phyloP scores from a whole-genome alignment of 2,329 filamentous ascomycete genomes.

The Sporothrix dimorphospora region DNA sequence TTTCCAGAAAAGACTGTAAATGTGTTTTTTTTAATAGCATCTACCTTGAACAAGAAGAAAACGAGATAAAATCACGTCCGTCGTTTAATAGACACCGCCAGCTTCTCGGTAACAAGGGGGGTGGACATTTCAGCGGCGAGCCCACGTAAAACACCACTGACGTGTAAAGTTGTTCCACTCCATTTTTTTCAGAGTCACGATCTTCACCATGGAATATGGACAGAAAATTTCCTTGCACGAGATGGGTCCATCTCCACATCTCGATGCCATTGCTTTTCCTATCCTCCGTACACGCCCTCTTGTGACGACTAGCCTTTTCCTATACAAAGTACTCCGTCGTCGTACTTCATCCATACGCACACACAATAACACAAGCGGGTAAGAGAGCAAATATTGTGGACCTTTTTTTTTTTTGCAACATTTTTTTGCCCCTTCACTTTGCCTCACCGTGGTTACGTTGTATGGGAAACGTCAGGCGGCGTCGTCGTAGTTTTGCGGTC shows the following conservation, averaged over 20 bases:
- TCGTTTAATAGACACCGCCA: not conserved
- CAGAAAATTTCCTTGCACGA: not conserved
- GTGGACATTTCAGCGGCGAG: not conserved
- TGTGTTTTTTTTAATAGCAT: no score
- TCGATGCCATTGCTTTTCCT: not conserved
- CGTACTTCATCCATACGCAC: not conserved
- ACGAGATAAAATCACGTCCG: not conserved
- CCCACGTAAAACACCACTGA: not conserved
- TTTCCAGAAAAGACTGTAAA: no score
- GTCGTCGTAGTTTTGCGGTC: not conserved
- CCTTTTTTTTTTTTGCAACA: not conserved
- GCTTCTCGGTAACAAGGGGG: constrained; percentile 1
- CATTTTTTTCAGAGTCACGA: constrained; percentile 12
- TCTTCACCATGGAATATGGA: not conserved
- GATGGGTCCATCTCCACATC: not conserved
- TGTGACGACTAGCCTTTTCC: not conserved
- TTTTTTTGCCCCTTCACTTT: constrained; percentile 8
- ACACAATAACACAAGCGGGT: not conserved
- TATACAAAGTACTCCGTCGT: not conserved
- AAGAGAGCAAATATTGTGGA: not conserved
- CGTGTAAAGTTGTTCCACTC: not conserved
- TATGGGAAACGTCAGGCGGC: not conserved
- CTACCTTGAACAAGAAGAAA: not conserved
- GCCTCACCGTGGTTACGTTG: not conserved
- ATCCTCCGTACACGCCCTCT: not conserved